These are phyloP conservation scores for Pyronema omphalodes DNA, from an alignment of 495 filamentous ascomycete genomes.

Conservation along the genomic window DNA sequence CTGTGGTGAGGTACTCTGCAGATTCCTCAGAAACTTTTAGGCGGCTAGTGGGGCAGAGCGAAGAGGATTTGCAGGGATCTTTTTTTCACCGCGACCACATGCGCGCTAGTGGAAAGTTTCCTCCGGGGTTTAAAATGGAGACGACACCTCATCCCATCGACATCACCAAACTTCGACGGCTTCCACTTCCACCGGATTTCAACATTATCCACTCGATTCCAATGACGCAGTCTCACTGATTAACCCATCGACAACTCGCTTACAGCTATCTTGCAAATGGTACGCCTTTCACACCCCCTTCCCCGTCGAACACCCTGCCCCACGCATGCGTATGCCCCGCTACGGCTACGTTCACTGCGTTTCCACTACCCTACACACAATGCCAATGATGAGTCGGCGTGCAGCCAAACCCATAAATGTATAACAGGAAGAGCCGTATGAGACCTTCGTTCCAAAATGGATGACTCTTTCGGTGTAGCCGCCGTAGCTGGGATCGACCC, in stretches of 20 bases:
- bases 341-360: no score
- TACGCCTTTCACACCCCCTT: background rate
- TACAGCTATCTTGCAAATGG: background rate
- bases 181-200: background rate
- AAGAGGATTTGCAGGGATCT: background rate
- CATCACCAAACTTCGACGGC: background rate
- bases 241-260: no score
- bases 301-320: background rate
- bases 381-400: background rate
- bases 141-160: no score
- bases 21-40: background rate
- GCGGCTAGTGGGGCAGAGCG: background rate
- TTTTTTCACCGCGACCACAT: background rate
- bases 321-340: no score
- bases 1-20: background rate
- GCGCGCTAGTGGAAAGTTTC: no score
- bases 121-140: no score
- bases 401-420: background rate
- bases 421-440: constrained; percentile 6
- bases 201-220: background rate
- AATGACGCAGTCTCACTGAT: no score
- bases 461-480: no score
- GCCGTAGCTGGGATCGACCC: no score
- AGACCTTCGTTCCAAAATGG: background rate
- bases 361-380: background rate